phyloP scores from a whole-genome alignment of 345 rosid species.

The Brassica juncea region DNA sequence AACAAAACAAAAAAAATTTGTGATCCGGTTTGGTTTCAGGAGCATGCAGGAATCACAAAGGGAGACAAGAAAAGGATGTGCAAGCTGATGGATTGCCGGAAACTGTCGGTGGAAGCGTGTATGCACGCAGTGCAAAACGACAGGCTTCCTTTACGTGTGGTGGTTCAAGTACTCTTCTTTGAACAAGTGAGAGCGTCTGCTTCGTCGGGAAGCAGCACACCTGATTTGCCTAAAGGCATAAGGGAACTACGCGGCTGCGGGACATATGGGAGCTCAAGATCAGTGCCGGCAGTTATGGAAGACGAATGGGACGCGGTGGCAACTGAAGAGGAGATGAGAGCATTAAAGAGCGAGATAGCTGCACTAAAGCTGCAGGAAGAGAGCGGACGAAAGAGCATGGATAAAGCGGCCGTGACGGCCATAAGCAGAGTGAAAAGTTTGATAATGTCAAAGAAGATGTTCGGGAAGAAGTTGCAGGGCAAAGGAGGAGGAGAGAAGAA shows the following conservation, averaged over 20 bases:
- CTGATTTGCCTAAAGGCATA: conserved; percentile 59
- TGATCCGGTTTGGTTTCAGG: conserved; percentile 41
- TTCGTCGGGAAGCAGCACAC: conserved; percentile 81
- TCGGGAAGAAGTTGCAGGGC: conserved; percentile 44
- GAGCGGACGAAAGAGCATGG: conserved; percentile 47
- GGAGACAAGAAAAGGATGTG: conserved; percentile 81
- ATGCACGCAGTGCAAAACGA: conserved; percentile 88
- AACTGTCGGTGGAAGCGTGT: conserved; percentile 80
- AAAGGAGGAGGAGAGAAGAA: conserved; percentile 35
- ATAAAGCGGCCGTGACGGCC: conserved; percentile 43
- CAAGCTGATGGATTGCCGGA: conserved; percentile 87
- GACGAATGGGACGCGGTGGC: conserved; percentile 87
- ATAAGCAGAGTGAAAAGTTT: conserved; percentile 65
- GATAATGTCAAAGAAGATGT: conserved; percentile 68
- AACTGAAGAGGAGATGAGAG: conserved; percentile 72
- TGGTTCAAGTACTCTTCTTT: conserved; percentile 79
- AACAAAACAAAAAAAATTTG: background rate
- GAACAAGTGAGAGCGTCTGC: conserved; percentile 77
- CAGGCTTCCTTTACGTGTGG: conserved; percentile 74
- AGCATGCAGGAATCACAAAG: conserved; percentile 72
- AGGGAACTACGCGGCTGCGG: conserved; percentile 58
- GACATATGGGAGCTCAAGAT: conserved; percentile 66
- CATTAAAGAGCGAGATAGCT: conserved; percentile 65
- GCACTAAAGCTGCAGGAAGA: conserved; percentile 52
- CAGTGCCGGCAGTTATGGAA: conserved; percentile 62